Percentiles rank a stretch among this genome's conserved stretches.
Conservation (phyloP, 2,329 filamentous ascomycete genomes). For the Penicillium sp. region DNA sequence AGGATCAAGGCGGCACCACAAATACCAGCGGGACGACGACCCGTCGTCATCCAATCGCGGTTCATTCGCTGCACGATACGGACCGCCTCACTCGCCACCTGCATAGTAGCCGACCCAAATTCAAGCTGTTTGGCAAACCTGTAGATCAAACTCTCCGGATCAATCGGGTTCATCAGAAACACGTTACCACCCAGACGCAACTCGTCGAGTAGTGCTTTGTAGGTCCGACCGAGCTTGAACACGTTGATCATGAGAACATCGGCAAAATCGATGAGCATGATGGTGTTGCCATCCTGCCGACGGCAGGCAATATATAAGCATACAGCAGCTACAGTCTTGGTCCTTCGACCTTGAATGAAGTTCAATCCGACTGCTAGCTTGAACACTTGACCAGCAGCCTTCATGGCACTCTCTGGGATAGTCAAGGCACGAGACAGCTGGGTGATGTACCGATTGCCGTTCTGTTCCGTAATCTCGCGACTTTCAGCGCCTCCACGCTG, state of each 20-base stretch:
- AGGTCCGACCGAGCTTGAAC: slow-evolving; percentile 80
- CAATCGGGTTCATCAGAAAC: slow-evolving; percentile 64
- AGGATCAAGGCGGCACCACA: slow-evolving; percentile 91
- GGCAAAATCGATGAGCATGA: slow-evolving; percentile 92
- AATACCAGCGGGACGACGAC: slow-evolving; percentile 82
- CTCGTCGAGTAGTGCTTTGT: slow-evolving; percentile 67
- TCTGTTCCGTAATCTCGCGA: slow-evolving; percentile 42
- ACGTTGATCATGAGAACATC: slow-evolving; percentile 80
- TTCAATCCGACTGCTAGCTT: slow-evolving; percentile 65
- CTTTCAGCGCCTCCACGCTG: slow-evolving; percentile 42
- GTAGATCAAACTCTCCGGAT: slow-evolving; percentile 82
- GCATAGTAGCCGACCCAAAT: slow-evolving; percentile 70
- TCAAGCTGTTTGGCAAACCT: slow-evolving; percentile 87
- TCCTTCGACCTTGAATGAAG: slow-evolving; percentile 76
- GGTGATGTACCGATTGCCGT: slow-evolving; percentile 38
- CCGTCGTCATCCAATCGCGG: slow-evolving; percentile 92
- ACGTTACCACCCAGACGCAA: slow-evolving; percentile 49
- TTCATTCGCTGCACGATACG: slow-evolving; percentile 87
- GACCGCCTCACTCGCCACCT: slow-evolving; percentile 79
- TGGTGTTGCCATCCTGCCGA: slow-evolving; percentile 64
- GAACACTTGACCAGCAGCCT: slow-evolving; percentile 63
- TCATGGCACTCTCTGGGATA: slow-evolving; percentile 53
- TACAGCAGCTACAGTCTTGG: slow-evolving; percentile 77
- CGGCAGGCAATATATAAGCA: slow-evolving; percentile 85
- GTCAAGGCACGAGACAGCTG: slow-evolving; percentile 35